Evolutionary conservation across 208 protist genomes (phyloP).

Genomic region (Eutreptiella sp.): DNA sequence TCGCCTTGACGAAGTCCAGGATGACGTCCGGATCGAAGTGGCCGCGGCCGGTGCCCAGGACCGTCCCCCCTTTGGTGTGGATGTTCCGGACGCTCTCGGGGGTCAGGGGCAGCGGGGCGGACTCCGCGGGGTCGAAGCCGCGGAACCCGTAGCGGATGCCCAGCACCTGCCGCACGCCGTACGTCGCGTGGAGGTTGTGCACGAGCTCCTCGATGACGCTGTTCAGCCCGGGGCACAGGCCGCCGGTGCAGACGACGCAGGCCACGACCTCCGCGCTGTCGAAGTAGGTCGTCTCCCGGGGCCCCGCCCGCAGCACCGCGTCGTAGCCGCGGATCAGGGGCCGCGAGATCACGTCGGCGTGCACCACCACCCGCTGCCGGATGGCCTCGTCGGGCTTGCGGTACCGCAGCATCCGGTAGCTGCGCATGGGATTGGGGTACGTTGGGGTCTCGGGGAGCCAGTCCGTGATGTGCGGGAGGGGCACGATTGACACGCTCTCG

Average conservation of each 20-base stretch:
- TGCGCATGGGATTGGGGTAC: too few relatives aligned
- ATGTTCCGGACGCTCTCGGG: conserved; percentile 66
- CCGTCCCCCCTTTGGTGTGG: conserved; percentile 80
- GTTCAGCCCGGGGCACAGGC: conserved; percentile 90
- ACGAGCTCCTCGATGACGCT: conserved; percentile 84
- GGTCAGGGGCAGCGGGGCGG: conserved; percentile 54
- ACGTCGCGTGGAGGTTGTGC: conserved; percentile 55
- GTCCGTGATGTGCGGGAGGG: too few relatives aligned
- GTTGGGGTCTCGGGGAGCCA: too few relatives aligned
- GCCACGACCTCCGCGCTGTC: conserved; percentile 26
- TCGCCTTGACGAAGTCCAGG: conserved; percentile 69
- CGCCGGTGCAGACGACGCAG: conserved; percentile 87
- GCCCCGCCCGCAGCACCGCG: not conserved
- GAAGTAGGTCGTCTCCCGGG: conserved; percentile 11
- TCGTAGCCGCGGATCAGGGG: too few relatives aligned
- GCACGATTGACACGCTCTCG: too few relatives aligned
- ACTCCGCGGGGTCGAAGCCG: conserved; percentile 72
- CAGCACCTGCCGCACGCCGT: conserved; percentile 76
- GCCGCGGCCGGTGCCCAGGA: conserved; percentile 82
- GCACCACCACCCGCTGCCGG: too few relatives aligned
- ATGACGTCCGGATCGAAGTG: conserved; percentile 62
- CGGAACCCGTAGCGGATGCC: conserved; percentile 85
- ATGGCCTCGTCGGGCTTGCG: too few relatives aligned
- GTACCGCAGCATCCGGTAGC: too few relatives aligned
- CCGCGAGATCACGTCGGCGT: too few relatives aligned